Evolutionary conservation across 2,329 filamentous ascomycete genomes (phyloP), one percentile per base, ranked within the genome.

Genomic region (Fusarium goolgardi): DNA sequence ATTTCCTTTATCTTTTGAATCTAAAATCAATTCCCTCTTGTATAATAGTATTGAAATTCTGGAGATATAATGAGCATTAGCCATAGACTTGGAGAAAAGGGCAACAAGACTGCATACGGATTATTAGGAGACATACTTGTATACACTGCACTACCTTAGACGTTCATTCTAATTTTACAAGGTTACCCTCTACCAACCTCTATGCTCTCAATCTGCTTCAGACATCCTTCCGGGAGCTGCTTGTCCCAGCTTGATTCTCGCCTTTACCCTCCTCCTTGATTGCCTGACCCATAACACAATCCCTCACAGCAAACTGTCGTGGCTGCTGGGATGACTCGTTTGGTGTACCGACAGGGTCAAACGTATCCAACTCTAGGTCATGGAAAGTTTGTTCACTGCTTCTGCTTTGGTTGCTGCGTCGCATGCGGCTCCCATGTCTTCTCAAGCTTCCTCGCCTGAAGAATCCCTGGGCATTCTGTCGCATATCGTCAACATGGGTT

Each of bases 251-350:
- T 39, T 54, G 59, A 29, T 32, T 65, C 43, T 72, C 69, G 13
- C 72, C 70, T 46, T 75, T 77, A 29, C 61, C 72, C 55, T 79
- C 78, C 57, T 81, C 78, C 31, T 71, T 70, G 29, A 81, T 72
- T 3, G 75, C 75, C 70, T 79, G 80, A 20, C 78, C 78, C 71
- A 78, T 76, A 52, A 79, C 75, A 61, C 78, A 78, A 27, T 79
- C 77, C 45, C 76, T 76, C 54, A 80, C 78, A 31, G 59, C 56
- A 40, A 67, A 68, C 25, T 69, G 70, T 18, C 41, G 49, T 23
- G 57, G 61, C 25, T 59, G 53, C 23, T 63, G 65, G 15, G 65
- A 55, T 12, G 67, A 47, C 15, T 57, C 61, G 10, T 58, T 55
- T 3, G 57, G 63, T 18, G 59, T 58, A 11, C 41, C 54, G n/a